These are phyloP conservation scores for Neofusicoccum sp. DNA, from an alignment of 2,329 filamentous ascomycete species.

Conservation along the genomic window DNA sequence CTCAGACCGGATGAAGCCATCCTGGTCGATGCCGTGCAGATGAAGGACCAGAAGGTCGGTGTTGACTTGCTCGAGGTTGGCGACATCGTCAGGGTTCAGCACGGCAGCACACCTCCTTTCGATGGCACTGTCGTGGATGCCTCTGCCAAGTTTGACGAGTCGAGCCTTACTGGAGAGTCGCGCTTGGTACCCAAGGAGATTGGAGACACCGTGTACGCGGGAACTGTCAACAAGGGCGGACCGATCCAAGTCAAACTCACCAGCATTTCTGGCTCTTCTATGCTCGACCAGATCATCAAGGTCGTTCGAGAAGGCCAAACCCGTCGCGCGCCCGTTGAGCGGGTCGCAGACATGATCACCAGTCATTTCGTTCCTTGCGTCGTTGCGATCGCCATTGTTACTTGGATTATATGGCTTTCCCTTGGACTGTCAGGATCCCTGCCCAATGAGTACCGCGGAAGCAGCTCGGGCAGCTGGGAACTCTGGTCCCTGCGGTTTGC, in stretches of 20 bases:
- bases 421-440: slow-evolving; percentile 64
- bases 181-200: slow-evolving; percentile 63
- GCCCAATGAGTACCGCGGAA: slow-evolving; percentile 58
- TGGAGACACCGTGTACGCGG: slow-evolving; percentile 69
- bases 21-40: slow-evolving; percentile 57
- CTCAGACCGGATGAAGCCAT: slow-evolving; percentile 77
- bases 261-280: slow-evolving; percentile 67
- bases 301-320: slow-evolving; percentile 78
- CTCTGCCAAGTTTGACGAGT: slow-evolving; percentile 79
- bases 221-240: slow-evolving; percentile 71
- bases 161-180: slow-evolving; percentile 82
- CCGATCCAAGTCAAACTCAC: slow-evolving; percentile 67
- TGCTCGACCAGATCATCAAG: slow-evolving; percentile 79
- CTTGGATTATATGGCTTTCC: slow-evolving; percentile 72
- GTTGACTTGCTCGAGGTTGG: slow-evolving; percentile 66
- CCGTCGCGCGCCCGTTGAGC: slow-evolving; percentile 73
- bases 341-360: slow-evolving; percentile 72
- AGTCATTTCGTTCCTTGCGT: slow-evolving; percentile 77
- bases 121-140: slow-evolving; percentile 66
- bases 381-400: slow-evolving; percentile 67
- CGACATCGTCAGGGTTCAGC: slow-evolving; percentile 67
- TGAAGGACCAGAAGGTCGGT: slow-evolving; percentile 50
- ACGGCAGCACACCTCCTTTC: slow-evolving; percentile 81
- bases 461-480: slow-evolving; percentile 63
- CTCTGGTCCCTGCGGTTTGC: slow-evolving; percentile 80